phyloP scores from a whole-genome alignment of 306 rosid species.

The Cicer judaicum region DNA sequence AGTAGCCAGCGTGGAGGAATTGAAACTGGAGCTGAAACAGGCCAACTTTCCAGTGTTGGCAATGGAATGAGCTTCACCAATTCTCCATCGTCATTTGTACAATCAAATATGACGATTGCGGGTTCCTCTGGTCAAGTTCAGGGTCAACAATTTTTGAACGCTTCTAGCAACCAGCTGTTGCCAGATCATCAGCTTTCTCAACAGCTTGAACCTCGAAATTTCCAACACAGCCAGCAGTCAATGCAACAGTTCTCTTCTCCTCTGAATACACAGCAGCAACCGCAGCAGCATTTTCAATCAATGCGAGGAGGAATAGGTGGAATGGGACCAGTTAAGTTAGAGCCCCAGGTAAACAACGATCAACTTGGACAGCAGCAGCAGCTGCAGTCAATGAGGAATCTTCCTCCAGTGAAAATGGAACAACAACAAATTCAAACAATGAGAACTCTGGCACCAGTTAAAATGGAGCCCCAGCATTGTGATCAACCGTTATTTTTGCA shows the following conservation, averaged over 20 bases:
- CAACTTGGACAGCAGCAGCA: slow-evolving; percentile 75
- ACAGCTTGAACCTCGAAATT: slow-evolving; percentile 76
- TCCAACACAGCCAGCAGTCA: slow-evolving; percentile 83
- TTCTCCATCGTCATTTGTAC: slow-evolving; percentile 66
- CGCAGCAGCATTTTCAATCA: slow-evolving; percentile 80
- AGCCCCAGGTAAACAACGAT: slow-evolving; percentile 78
- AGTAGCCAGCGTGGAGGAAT: slow-evolving; percentile 73
- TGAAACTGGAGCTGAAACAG: slow-evolving; percentile 76
- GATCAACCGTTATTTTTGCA: slow-evolving; percentile 84
- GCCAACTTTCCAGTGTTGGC: slow-evolving; percentile 74
- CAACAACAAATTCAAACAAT: slow-evolving; percentile 71
- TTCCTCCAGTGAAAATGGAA: slow-evolving; percentile 77
- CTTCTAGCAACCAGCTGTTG: slow-evolving; percentile 71
- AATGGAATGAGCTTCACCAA: slow-evolving; percentile 72
- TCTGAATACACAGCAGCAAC: slow-evolving; percentile 64
- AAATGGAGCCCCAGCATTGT: slow-evolving; percentile 77
- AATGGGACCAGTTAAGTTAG: slow-evolving; percentile 79
- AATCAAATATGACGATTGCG: slow-evolving; percentile 68
- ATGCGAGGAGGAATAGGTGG: slow-evolving; percentile 73
- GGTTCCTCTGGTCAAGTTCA: slow-evolving; percentile 80
- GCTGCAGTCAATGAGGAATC: slow-evolving; percentile 73
- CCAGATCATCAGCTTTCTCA: slow-evolving; percentile 85
- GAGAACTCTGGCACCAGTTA: slow-evolving; percentile 64
- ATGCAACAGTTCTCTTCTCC: slow-evolving; percentile 87
- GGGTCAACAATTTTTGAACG: slow-evolving; percentile 78